Conservation (phyloP, 768 basidiomycete genomes). For the Rhodosporidiobolus odoratus region DNA sequence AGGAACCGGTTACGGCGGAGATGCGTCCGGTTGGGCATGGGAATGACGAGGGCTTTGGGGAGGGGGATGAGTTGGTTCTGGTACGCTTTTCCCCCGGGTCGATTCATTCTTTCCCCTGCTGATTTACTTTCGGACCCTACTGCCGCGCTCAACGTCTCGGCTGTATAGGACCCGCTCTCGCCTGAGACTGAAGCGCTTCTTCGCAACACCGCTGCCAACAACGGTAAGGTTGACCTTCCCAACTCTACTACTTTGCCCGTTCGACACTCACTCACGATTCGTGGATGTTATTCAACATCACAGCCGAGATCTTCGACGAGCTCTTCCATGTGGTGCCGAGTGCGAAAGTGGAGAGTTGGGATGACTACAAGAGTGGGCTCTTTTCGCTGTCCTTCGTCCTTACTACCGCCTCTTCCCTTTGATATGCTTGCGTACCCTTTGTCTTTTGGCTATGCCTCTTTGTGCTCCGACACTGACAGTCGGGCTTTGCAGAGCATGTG, state of each 20-base stretch:
- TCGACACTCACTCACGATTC: background rate
- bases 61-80: conserved; percentile 31
- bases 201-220: conserved; percentile 34
- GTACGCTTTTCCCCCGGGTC: too few species aligned
- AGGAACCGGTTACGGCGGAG: conserved; percentile 22
- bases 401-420: background rate
- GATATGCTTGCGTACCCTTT: too few species aligned
- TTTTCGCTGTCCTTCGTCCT: background rate
- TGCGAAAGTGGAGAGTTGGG: conserved; percentile 24
- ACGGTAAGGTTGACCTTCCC: conserved; percentile 1
- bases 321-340: conserved; percentile 40
- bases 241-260: background rate
- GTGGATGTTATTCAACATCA: background rate
- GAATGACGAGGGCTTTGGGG: background rate
- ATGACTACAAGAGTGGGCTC: conserved; percentile 9
- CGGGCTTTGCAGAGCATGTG: conserved; percentile 6
- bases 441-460: too few species aligned
- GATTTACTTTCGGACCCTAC: too few species aligned
- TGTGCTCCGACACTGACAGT: too few species aligned
- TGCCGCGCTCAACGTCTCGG: background rate
- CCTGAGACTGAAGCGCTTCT: conserved; percentile 31
- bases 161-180: conserved; percentile 37
- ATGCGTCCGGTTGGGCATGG: conserved; percentile 36
- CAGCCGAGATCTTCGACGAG: conserved; percentile 28
- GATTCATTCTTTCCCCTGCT: background rate